phyloP scores from a whole-genome alignment of 1,284 basidiomycete species.

The Pascua sp. region DNA sequence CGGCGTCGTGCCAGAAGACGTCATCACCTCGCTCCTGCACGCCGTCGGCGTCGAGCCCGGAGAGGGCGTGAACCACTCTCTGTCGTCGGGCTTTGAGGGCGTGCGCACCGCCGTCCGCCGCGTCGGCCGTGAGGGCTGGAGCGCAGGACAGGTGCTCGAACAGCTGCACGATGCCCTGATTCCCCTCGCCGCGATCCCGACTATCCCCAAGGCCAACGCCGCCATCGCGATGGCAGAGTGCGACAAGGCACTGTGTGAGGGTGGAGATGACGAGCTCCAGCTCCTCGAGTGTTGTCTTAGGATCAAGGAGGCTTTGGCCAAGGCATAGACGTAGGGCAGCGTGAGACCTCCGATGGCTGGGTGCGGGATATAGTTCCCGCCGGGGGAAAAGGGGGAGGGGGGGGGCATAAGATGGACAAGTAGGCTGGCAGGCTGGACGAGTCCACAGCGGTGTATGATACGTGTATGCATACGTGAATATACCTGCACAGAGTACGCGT shows the following conservation, averaged over 20 bases:
- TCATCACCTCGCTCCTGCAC: constrained; percentile 67
- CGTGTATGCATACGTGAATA: background rate
- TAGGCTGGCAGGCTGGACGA: background rate
- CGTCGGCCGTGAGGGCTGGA: constrained; percentile 84
- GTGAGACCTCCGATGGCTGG: too few relatives aligned
- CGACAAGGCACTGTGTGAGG: constrained; percentile 93
- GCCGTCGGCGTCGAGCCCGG: constrained; percentile 70
- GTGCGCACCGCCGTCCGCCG: constrained; percentile 70
- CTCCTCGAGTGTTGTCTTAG: constrained; percentile 79
- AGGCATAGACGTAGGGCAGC: constrained; percentile 4
- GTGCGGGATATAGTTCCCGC: too few relatives aligned
- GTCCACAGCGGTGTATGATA: background rate
- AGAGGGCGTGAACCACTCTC: constrained; percentile 55
- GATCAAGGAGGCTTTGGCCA: constrained; percentile 62
- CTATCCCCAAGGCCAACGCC: constrained; percentile 75
- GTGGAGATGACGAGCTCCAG: constrained; percentile 98
- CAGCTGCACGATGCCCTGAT: constrained; percentile 94
- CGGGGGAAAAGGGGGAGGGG: background rate
- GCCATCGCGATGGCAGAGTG: constrained; percentile 87
- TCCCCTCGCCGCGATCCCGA: constrained; percentile 71
- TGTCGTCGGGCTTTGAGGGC: constrained; percentile 61
- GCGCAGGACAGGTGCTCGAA: constrained; percentile 80
- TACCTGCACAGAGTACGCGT: too few relatives aligned
- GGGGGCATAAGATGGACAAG: background rate
- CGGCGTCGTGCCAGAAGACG: constrained; percentile 78